A percentile compares a stretch with the other conserved stretches of the same genome.
Evolutionary conservation across 1,139 yeast genomes (phyloP).

Genomic region (Yamadazyma sp.): DNA sequence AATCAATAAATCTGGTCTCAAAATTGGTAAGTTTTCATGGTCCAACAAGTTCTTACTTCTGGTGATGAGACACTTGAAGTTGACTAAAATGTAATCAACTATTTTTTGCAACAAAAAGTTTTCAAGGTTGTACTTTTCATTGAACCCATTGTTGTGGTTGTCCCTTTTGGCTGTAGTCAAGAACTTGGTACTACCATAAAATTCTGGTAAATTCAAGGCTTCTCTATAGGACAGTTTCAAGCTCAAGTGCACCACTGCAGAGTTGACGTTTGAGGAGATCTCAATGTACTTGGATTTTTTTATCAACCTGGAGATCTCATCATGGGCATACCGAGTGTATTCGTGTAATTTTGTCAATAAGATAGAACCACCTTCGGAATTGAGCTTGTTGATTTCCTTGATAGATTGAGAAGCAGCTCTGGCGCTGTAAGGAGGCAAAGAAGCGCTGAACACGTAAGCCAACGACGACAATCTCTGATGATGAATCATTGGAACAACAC

Average conservation of each 20-base stretch:
- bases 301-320: slow-evolving; percentile 16
- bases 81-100: slow-evolving; percentile 51
- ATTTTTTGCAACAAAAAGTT: slow-evolving; percentile 62
- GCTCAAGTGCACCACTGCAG: slow-evolving; percentile 69
- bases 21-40: slow-evolving; percentile 76
- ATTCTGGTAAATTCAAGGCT: slow-evolving; percentile 42
- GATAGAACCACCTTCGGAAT: slow-evolving; percentile 35
- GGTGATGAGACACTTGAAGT: slow-evolving; percentile 61
- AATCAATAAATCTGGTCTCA: slow-evolving; percentile 66
- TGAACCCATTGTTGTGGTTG: slow-evolving; percentile 33
- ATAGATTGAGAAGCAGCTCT: slow-evolving; percentile 67
- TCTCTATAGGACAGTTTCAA: slow-evolving; percentile 46
- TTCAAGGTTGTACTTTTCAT: slow-evolving; percentile 56
- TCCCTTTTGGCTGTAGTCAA: slow-evolving; percentile 41
- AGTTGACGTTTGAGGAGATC: slow-evolving; percentile 56
- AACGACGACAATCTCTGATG: slow-evolving; percentile 89
- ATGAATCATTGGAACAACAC: slow-evolving; percentile 77
- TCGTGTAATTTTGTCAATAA: slow-evolving; percentile 29
- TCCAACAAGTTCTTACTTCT: slow-evolving; percentile 68
- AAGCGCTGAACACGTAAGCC: slow-evolving; percentile 93
- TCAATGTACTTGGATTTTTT: slow-evolving; percentile 37
- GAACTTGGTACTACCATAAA: slow-evolving; percentile 46
- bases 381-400: slow-evolving; percentile 32
- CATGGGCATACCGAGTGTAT: slow-evolving; percentile 21
- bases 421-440: slow-evolving; percentile 91